Base-by-base conservation (phyloP, 768 basidiomycete species). In the Nevesoporus exiguus region DNA sequence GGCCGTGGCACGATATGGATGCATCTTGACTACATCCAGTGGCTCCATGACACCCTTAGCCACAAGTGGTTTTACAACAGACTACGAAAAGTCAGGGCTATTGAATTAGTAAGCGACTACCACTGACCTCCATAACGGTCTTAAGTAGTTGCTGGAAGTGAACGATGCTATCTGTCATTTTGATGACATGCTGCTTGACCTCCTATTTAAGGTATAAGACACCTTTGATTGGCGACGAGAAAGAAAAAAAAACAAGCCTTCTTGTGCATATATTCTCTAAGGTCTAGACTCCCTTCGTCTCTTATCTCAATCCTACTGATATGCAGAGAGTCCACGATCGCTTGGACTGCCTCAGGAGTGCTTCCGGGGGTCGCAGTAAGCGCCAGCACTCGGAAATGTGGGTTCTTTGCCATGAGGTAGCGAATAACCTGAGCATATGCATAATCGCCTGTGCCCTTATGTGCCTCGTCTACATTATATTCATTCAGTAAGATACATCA, bases 291-390 rank as follows among this genome's bases (percentile, higher is more conserved):
- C 52, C 85, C 79, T 65, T 98, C 97, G 64, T 96, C 85, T 48
- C 97, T 82, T 58, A 98, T 91, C 66, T 98, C 96, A 53, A 99
- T 95, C 54, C 85, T 83, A 61, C 93, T 93, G 51, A 99, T 94
- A 64, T 98, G 97, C 11, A 99, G 74, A 17, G 86, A 85, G 66
- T 98, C 93, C n/a, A 98, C 82, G 33, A 99, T 83, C 6, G 72
- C 75, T 70, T 99, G 97, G 3, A 98, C 86, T n/a, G 85, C 85
- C 33, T 93, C 90, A 1, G 87, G 83, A 41, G 81, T 88, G 57
- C 85, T 76, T 40, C 94, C 96, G 13, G 97, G 97, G 7, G 97
- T 99, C 2, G 97, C 97, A 6, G 93, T 98, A 21, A 99, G 78
- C 2, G 97, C 97, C 21, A 99, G 76, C 9, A 98, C 76, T 15